A percentile compares a stretch with the other conserved stretches of the same genome.
These are phyloP conservation scores for Penicillium coprophilum DNA, from an alignment of 495 filamentous ascomycete species.

Conservation along the genomic window DNA sequence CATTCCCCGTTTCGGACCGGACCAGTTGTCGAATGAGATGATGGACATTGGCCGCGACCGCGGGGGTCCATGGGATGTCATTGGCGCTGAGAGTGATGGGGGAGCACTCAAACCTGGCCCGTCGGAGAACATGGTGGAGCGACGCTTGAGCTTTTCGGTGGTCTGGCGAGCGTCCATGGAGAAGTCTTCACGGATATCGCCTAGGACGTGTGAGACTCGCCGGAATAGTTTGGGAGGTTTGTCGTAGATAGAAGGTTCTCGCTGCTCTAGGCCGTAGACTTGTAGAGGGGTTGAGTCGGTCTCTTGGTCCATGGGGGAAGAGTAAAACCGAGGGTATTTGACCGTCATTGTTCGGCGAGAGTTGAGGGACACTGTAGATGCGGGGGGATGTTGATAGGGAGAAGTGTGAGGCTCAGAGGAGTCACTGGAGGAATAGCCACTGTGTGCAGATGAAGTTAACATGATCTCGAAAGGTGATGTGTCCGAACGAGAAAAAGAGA, in stretches of 20 bases:
- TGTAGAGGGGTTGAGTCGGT: slow-evolving; percentile 37
- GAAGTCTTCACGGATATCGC: slow-evolving; percentile 44
- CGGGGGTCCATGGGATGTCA: slow-evolving; percentile 20
- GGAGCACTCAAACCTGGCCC: background rate
- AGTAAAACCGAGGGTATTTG: slow-evolving; percentile 43
- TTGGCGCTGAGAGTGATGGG: slow-evolving; percentile 2
- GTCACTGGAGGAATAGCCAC: slow-evolving; percentile 30
- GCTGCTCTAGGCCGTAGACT: slow-evolving; percentile 42
- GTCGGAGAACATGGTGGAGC: slow-evolving; percentile 34
- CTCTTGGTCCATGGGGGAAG: slow-evolving; percentile 38
- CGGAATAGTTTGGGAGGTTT: slow-evolving; percentile 33
- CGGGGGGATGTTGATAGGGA: slow-evolving; percentile 29
- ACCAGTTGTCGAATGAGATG: slow-evolving; percentile 27
- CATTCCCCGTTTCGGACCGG: slow-evolving; percentile 22
- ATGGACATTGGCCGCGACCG: slow-evolving; percentile 34
- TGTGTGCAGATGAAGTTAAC: slow-evolving; percentile 32
- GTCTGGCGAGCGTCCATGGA: slow-evolving; percentile 28
- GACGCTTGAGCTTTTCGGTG: slow-evolving; percentile 35
- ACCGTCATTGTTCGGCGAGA: slow-evolving; percentile 27
- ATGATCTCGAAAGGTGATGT: slow-evolving; percentile 14
- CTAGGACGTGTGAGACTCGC: slow-evolving; percentile 43
- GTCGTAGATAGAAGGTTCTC: slow-evolving; percentile 38
- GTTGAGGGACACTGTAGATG: slow-evolving; percentile 30
- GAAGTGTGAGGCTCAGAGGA: slow-evolving; percentile 32
- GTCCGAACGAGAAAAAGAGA: slow-evolving; percentile 10